Base-by-base conservation (phyloP, 1,284 basidiomycete species). In the Puccinia coronata region DNA sequence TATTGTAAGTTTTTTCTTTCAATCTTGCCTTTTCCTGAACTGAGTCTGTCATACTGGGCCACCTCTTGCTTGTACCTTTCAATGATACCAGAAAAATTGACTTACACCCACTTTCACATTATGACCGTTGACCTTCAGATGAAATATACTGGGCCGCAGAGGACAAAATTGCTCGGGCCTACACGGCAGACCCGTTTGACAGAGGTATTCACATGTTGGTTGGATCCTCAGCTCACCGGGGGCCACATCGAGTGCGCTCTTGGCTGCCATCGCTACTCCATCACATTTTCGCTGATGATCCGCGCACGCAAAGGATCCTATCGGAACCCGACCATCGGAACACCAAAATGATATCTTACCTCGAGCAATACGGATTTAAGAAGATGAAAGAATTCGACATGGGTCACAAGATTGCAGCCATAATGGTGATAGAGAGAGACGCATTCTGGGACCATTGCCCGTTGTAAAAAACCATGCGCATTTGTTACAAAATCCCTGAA, bases 251-350 rank as follows among this genome's bases (percentile, higher is more conserved):
- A 88, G 88, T 89, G n/a, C 87, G 86, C 82, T 86, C 87, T 3
- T 89, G 89, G 89, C 82, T 89, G 55, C 85, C 87, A 0, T 88
- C 87, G 5, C 83, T 90, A 57, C 85, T 86, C 25, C 90, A 90
- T 83, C 88, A 88, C 83, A 85, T 87, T 70, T 90, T 90, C 86
- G 86, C 89, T 28, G 86, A 86, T 0, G 90, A 90, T 72, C 86
- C 88, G 2, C 86, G 89, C 49, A 89, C 89, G 2, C 83, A 87
- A 20, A 86, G 88, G 31, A 86, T 89, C 28, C 82, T 89, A 39
- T 88, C 88, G 63, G 89, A 90, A 83, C 90, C 89, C 0, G 88
- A 84, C 77, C 78, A 82, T 78, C 82, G 82, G 78, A 84, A 84
- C 61, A 53, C 18, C 1, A 84, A 84, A 73, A 84, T 84, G 77